These are phyloP conservation scores for Hygrocybe coccinea DNA, from an alignment of 768 basidiomycete genomes.

Conservation along the genomic window DNA sequence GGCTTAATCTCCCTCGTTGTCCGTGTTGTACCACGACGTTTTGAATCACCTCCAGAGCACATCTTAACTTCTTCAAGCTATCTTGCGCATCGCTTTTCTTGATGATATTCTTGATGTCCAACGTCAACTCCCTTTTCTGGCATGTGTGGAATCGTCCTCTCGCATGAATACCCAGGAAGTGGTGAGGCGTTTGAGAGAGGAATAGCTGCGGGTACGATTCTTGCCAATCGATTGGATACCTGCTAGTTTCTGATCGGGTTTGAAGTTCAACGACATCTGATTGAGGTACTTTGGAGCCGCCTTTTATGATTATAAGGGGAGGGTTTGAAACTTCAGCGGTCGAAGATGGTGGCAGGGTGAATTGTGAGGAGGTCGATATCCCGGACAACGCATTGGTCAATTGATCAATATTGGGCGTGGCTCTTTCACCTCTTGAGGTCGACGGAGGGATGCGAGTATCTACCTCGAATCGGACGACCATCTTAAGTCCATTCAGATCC, in stretches of 20 bases:
- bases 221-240: constrained; percentile 44
- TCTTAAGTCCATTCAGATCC: constrained; percentile 54
- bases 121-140: constrained; percentile 42
- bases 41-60: constrained; percentile 42
- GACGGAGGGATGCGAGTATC: constrained; percentile 41
- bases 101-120: constrained; percentile 27
- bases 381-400: neutral
- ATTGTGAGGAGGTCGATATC: too few species aligned
- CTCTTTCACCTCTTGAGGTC: constrained; percentile 14
- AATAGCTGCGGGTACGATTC: constrained; percentile 63
- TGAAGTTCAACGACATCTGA: constrained; percentile 45
- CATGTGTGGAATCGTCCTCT: constrained; percentile 49
- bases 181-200: constrained; percentile 61
- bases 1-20: constrained; percentile 45
- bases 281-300: constrained; percentile 35
- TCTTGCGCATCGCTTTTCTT: constrained; percentile 32
- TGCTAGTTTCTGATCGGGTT: constrained; percentile 36
- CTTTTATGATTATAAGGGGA: constrained; percentile 23
- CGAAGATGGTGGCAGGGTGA: too few species aligned
- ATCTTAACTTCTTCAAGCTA: constrained; percentile 35
- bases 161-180: constrained; percentile 55
- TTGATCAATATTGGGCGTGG: neutral
- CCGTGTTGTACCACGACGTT: constrained; percentile 49
- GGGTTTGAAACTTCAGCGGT: constrained; percentile 1
- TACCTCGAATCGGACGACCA: constrained; percentile 56